Conservation (phyloP, 164 flowering plant genomes). For the Aristolochia contorta region DNA sequence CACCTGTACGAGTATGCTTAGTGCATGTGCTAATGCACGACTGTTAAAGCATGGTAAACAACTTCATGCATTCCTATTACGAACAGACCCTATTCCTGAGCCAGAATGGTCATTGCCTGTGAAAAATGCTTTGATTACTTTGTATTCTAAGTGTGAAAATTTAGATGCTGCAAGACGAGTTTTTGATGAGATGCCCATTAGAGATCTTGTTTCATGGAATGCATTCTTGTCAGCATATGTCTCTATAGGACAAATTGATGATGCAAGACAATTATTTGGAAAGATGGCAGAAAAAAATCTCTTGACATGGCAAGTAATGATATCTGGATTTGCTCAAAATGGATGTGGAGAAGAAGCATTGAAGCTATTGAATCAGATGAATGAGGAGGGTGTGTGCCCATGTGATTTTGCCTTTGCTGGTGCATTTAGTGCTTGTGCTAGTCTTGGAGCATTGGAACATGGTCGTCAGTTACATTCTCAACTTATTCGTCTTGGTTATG, state of each 20-base stretch:
- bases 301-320: slow-evolving; percentile 47
- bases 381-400: slow-evolving; percentile 38
- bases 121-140: slow-evolving; percentile 37
- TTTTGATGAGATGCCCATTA: slow-evolving; percentile 25
- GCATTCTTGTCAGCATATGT: slow-evolving; percentile 37
- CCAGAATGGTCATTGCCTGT: slow-evolving; percentile 25
- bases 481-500: slow-evolving; percentile 39
- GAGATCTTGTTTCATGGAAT: slow-evolving; percentile 52
- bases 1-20: slow-evolving; percentile 38
- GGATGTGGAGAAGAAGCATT: slow-evolving; percentile 66
- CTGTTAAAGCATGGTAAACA: slow-evolving; percentile 30
- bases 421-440: slow-evolving; percentile 56
- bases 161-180: slow-evolving; percentile 28
- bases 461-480: slow-evolving; percentile 75
- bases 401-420: slow-evolving; percentile 77
- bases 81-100: slow-evolving; percentile 17
- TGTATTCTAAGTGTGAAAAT: slow-evolving; percentile 38
- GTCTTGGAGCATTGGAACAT: slow-evolving; percentile 60
- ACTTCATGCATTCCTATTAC: slow-evolving; percentile 36
- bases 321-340: slow-evolving; percentile 58
- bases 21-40: slow-evolving; percentile 44
- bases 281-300: slow-evolving; percentile 28
- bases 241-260: slow-evolving; percentile 20
- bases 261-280: slow-evolving; percentile 30
- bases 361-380: slow-evolving; percentile 53